Conservation (phyloP, 805 yeast genomes). For the Ogataea saltuana region DNA sequence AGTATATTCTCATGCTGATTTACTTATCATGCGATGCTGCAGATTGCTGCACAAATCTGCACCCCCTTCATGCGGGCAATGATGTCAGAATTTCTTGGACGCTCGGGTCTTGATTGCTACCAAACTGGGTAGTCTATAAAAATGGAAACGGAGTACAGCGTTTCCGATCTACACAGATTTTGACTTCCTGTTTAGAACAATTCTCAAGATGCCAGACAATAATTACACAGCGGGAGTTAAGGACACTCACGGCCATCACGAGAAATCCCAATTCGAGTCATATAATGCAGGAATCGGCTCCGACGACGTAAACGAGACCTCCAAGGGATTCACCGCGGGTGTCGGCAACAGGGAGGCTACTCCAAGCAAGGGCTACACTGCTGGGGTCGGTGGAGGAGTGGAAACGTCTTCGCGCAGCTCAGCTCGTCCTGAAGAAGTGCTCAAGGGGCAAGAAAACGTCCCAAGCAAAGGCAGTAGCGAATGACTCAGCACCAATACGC, state of each 20-base stretch:
- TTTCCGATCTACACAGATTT: too few relatives aligned
- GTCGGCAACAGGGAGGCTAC: background rate
- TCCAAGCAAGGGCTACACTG: constrained; percentile 14
- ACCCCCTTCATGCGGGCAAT: too few relatives aligned
- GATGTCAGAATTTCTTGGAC: too few relatives aligned
- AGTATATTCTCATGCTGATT: too few relatives aligned
- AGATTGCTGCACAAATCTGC: background rate
- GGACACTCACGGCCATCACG: constrained; percentile 2
- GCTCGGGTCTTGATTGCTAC: too few relatives aligned
- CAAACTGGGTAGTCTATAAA: too few relatives aligned
- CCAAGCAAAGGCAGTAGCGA: too few relatives aligned
- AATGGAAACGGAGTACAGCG: too few relatives aligned
- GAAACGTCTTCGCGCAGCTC: background rate
- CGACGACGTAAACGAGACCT: background rate
- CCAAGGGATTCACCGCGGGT: constrained; percentile 10
- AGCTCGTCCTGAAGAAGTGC: background rate
- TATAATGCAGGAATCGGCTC: constrained; percentile 7
- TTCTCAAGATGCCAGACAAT: too few relatives aligned
- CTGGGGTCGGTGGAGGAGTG: constrained; percentile 18
- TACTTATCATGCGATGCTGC: background rate
- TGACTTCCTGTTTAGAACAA: too few relatives aligned
- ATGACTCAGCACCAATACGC: too few relatives aligned
- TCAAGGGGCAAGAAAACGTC: too few relatives aligned
- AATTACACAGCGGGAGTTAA: constrained; percentile 9
- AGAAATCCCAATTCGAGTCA: background rate